Conservation (phyloP, 179 eudicot species). For the Carnegiea gigantea region DNA sequence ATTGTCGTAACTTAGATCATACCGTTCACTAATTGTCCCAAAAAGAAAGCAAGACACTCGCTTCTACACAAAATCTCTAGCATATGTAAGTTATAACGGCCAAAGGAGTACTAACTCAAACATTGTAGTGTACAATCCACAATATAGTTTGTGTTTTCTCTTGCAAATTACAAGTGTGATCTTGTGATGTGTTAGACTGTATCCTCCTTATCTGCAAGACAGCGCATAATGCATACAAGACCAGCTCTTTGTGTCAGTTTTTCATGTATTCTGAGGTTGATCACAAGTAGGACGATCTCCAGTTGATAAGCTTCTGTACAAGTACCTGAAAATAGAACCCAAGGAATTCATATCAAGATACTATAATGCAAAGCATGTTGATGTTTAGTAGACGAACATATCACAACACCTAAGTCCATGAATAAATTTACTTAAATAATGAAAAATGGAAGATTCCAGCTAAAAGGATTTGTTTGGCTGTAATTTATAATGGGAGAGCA, state of each 20-base stretch:
- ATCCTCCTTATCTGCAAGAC: slow-evolving; percentile 74
- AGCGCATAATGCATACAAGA: slow-evolving; percentile 86
- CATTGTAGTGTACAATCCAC: too few relatives aligned
- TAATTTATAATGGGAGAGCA: background rate
- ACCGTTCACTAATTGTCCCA: background rate
- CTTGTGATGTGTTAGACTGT: slow-evolving; percentile 46
- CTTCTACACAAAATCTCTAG: slow-evolving; percentile 20
- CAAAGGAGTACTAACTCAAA: too few relatives aligned
- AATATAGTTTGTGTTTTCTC: too few relatives aligned
- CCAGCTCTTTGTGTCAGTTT: slow-evolving; percentile 91
- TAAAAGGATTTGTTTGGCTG: background rate
- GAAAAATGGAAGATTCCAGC: background rate
- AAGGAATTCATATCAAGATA: too few relatives aligned
- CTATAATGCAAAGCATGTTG: too few relatives aligned
- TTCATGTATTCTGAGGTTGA: too few relatives aligned
- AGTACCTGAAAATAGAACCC: too few relatives aligned
- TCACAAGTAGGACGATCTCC: too few relatives aligned
- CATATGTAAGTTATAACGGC: background rate
- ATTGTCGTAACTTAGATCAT: background rate
- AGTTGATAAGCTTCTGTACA: too few relatives aligned
- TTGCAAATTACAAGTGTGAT: too few relatives aligned
- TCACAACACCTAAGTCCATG: background rate
- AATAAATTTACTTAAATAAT: background rate
- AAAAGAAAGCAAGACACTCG: background rate
- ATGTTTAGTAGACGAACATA: too few relatives aligned